A percentile compares a stretch with the other conserved stretches of the same genome.
These are phyloP conservation scores for Trebouxia gelatinosa DNA, from an alignment of 163 green algal species.

Conservation along the genomic window DNA sequence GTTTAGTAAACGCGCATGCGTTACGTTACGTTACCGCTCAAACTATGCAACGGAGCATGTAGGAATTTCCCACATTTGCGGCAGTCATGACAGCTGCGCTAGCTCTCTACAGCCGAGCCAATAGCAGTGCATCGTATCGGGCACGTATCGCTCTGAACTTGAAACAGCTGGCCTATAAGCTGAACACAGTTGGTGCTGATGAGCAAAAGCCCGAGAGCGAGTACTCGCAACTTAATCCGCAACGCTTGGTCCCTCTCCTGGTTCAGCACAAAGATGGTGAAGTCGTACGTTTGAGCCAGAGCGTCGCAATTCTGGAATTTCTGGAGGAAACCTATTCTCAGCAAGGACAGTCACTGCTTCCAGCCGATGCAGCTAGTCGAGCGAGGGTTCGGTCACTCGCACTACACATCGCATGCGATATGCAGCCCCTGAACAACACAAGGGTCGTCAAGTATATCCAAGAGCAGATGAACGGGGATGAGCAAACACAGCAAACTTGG, in stretches of 20 bases:
- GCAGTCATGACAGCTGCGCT: no score
- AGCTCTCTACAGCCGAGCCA: constrained; percentile 25
- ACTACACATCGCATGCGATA: constrained; percentile 28
- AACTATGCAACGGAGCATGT: no score
- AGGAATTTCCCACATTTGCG: no score
- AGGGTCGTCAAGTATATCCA: constrained; percentile 9
- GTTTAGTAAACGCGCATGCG: no score
- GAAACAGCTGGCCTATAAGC: background rate
- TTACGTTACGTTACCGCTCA: no score
- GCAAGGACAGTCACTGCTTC: constrained; percentile 19
- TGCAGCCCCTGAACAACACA: constrained; percentile 33
- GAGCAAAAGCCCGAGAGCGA: background rate
- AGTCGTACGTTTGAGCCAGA: constrained; percentile 15
- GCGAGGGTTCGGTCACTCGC: constrained; percentile 26
- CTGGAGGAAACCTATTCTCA: constrained; percentile 11
- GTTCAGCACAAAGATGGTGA: background rate
- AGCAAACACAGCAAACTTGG: background rate
- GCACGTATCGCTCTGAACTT: constrained; percentile 30
- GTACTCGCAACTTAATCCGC: constrained; percentile 15
- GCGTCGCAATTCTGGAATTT: constrained; percentile 29
- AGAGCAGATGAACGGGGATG: background rate
- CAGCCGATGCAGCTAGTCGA: constrained; percentile 10
- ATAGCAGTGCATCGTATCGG: constrained; percentile 16
- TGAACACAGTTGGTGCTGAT: background rate
- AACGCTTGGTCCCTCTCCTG: constrained; percentile 22